phyloP scores from a whole-genome alignment of 2,329 filamentous ascomycete genomes.

The Lojkania enalia region DNA sequence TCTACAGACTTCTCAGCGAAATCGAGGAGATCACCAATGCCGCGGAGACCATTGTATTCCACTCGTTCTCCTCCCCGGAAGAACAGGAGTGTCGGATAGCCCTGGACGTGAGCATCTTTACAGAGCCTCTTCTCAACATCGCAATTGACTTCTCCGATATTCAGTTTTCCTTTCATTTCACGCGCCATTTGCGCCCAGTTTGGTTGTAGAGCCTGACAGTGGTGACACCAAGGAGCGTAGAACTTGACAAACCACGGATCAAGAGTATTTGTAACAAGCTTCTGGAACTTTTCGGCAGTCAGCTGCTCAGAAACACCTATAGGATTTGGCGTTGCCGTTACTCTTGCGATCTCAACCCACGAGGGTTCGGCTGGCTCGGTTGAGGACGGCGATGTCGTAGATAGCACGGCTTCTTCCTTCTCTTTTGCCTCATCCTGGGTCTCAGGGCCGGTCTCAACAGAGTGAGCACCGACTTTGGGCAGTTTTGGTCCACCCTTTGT shows the following conservation, averaged over 20 bases:
- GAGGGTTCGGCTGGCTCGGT: slow-evolving; percentile 35
- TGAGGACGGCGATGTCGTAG: slow-evolving; percentile 17
- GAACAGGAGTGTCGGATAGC: slow-evolving; percentile 88
- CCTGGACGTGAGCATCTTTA: slow-evolving; percentile 79
- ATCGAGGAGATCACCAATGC: slow-evolving; percentile 83
- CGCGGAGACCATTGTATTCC: slow-evolving; percentile 90
- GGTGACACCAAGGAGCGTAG: slow-evolving; percentile 95
- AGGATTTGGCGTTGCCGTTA: slow-evolving; percentile 62
- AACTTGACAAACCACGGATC: slow-evolving; percentile 99
- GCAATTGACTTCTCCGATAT: slow-evolving; percentile 95
- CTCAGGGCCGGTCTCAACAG: slow-evolving; percentile 48
- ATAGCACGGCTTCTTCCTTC: slow-evolving; percentile 28
- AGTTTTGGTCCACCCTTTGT: slow-evolving; percentile 67
- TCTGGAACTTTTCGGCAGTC: slow-evolving; percentile 83
- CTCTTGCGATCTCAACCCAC: slow-evolving; percentile 26
- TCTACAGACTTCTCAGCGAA: slow-evolving; percentile 88
- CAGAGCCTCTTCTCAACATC: slow-evolving; percentile 84
- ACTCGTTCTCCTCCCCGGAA: slow-evolving; percentile 90
- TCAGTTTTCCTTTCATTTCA: slow-evolving; percentile 86
- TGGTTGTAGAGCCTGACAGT: slow-evolving; percentile 90
- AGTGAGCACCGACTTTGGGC: slow-evolving; percentile 69
- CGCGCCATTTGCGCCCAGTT: slow-evolving; percentile 88
- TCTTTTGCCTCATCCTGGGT: slow-evolving; percentile 42
- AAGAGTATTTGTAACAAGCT: slow-evolving; percentile 78
- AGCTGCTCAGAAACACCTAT: slow-evolving; percentile 75